These are phyloP conservation scores for Porphyrellus sp. DNA, from an alignment of 1,284 basidiomycete species.

Conservation along the genomic window DNA sequence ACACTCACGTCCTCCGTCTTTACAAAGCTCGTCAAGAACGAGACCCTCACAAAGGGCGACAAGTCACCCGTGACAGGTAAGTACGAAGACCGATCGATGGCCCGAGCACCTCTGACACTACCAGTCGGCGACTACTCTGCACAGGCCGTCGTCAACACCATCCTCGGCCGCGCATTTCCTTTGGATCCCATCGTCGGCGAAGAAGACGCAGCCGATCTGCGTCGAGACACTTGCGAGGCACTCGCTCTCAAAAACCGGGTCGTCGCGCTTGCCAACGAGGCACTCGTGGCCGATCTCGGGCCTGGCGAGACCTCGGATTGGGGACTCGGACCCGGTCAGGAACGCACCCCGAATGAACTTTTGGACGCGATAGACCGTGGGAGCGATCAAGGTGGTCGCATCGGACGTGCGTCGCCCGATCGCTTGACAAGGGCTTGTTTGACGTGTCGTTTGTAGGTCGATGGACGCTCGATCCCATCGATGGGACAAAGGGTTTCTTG, in stretches of 20 bases:
- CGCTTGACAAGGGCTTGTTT: neutral
- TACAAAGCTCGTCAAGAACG: slow-evolving; percentile 81
- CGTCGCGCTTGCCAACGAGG: slow-evolving; percentile 80
- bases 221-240: slow-evolving; percentile 46
- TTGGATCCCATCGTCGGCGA: slow-evolving; percentile 91
- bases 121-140: slow-evolving; percentile 88
- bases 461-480: slow-evolving; percentile 92
- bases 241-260: slow-evolving; percentile 73
- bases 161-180: slow-evolving; percentile 76
- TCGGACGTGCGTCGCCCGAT: slow-evolving; percentile 63
- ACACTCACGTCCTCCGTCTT: slow-evolving; percentile 84
- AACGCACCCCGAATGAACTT: slow-evolving; percentile 56
- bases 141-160: slow-evolving; percentile 84
- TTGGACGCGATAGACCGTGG: slow-evolving; percentile 87
- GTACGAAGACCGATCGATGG: neutral
- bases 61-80: slow-evolving; percentile 94
- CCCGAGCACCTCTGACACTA: neutral
- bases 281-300: slow-evolving; percentile 57
- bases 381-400: slow-evolving; percentile 70
- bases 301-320: slow-evolving; percentile 52
- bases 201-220: slow-evolving; percentile 86
- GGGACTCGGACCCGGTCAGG: slow-evolving; percentile 61
- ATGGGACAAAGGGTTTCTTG: slow-evolving; percentile 94
- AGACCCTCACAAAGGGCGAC: slow-evolving; percentile 89
- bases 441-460: slow-evolving; percentile 50